Base-by-base conservation (phyloP, 2,329 filamentous ascomycete genomes). In the Apiospora saccharicola region DNA sequence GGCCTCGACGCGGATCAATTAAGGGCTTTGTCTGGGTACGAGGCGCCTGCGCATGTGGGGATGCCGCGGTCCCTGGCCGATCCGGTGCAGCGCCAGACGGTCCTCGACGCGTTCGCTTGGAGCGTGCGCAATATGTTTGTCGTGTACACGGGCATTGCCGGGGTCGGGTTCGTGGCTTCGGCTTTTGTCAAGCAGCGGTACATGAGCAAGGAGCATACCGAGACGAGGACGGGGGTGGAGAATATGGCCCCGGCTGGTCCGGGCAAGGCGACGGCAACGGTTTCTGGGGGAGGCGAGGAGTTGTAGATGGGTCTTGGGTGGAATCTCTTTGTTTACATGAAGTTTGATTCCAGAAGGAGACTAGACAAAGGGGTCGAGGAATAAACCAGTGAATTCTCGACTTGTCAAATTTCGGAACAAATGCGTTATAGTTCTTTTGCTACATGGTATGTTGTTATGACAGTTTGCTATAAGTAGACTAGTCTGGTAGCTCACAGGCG, bases 81-180 rank as follows among this genome's bases (percentile, higher is more conserved):
- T 74, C 67, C 77, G 0, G 51, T 72, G 0, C 83, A 86, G 76
- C 77, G 82, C 24, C 74, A 75, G 22, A 85, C 78, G 7, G 82
- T 87, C 7, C 77, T 82, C 68, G 79, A 83, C n/a, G 85, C 86
- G 0, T 88, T 86, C 77, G 83, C 86, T 4, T 83, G 80, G 80
- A 88, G 86, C 74, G 74, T 88, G 68, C 79, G 83, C 61, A 85
- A 86, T 71, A 84, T 88, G 77, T 88, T 84, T 76, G 85, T 87
- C 37, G 71, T 87, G 74, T 86, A 85, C 69, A 85, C 84, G 1
- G 79, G 78, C 68, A 76, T 86, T 26, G 80, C 83, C 8, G 84
- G 75, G 2, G 73, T 83, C 22, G 82, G 83, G 0, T 69, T 89
- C 4, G 34, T 85, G 2, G 81, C 82, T 4, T 84, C 83, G 67